Percentiles rank a stretch among this genome's conserved stretches.
Evolutionary conservation across 352 stramenopile genomes (phyloP).

Genomic region (Phytophthora sp.): DNA sequence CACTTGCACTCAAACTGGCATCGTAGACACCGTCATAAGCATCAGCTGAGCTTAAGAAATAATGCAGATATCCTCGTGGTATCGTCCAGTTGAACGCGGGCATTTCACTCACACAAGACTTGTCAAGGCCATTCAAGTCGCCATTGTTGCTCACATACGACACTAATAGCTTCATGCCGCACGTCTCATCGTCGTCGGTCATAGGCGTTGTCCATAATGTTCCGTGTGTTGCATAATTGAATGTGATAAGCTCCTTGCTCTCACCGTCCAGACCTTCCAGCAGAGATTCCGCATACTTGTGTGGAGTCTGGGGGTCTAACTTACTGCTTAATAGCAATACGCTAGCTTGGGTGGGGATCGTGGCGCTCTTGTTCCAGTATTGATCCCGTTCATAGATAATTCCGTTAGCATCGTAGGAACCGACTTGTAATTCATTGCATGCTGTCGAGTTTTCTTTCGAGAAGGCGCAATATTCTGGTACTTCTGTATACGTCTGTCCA

Average conservation of each 20-base stretch:
- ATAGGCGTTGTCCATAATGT: conserved; percentile 43
- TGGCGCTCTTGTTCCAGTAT: conserved; percentile 56
- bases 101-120: conserved; percentile 42
- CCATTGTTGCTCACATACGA: conserved; percentile 47
- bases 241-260: conserved; percentile 55
- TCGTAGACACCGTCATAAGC: conserved; percentile 44
- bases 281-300: conserved; percentile 57
- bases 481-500: conserved; percentile 19
- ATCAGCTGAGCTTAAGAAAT: conserved; percentile 41
- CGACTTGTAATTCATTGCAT: conserved; percentile 27
- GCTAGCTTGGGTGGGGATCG: conserved; percentile 42
- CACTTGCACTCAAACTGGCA: conserved; percentile 11
- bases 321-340: conserved; percentile 59
- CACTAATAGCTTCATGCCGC: conserved; percentile 45
- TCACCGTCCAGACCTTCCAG: conserved; percentile 36
- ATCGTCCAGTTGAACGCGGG: conserved; percentile 36
- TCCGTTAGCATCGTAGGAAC: conserved; percentile 13
- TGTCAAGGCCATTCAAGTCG: conserved; percentile 43
- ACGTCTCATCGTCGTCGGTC: conserved; percentile 31
- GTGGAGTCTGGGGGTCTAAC: conserved; percentile 54
- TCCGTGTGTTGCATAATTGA: conserved; percentile 46
- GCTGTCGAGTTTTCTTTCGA: conserved; percentile 43
- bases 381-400: conserved; percentile 54
- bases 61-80: conserved; percentile 1
- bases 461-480: conserved; percentile 58